Evolutionary conservation across 2,329 filamentous ascomycete species (phyloP).

Genomic region (Knufia petricola): DNA sequence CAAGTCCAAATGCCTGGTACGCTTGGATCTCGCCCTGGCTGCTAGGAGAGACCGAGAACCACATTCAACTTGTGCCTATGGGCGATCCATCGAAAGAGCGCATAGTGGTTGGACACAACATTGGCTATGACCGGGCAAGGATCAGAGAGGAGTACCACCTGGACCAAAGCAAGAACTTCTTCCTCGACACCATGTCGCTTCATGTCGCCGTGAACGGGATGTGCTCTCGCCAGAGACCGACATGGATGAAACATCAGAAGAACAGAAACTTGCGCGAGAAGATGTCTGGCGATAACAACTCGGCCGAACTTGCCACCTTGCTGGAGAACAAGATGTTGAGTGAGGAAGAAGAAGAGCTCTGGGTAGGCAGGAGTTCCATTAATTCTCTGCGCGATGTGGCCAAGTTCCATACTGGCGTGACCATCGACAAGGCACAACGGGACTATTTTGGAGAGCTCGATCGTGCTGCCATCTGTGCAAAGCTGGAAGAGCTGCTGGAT

Average conservation of each 20-base stretch:
- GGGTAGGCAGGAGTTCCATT: constrained; percentile 88
- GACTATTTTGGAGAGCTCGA: constrained; percentile 80
- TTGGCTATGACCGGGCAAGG: constrained; percentile 86
- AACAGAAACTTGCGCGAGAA: constrained; percentile 73
- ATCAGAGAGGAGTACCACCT: constrained; percentile 83
- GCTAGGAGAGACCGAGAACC: constrained; percentile 65
- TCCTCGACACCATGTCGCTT: constrained; percentile 94
- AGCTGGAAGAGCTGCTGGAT: constrained; percentile 73
- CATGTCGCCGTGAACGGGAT: constrained; percentile 98
- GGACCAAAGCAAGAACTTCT: constrained; percentile 71
- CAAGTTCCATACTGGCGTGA: constrained; percentile 86
- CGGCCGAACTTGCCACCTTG: constrained; percentile 60
- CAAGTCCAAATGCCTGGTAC: constrained; percentile 86
- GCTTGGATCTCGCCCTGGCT: constrained; percentile 96
- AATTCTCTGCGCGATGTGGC: constrained; percentile 94
- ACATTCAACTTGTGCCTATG: constrained; percentile 75
- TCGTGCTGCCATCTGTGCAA: constrained; percentile 57
- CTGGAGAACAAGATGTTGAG: constrained; percentile 57
- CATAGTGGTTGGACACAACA: constrained; percentile 85
- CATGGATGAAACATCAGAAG: constrained; percentile 96
- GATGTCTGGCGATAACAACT: constrained; percentile 61
- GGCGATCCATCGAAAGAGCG: constrained; percentile 65
- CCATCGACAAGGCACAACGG: constrained; percentile 79
- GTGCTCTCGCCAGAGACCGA: constrained; percentile 92
- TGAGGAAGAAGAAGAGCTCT: constrained; percentile 87